These are phyloP conservation scores for Pestalotiopsis sp. DNA, from an alignment of 2,329 filamentous ascomycete genomes.

Conservation along the genomic window DNA sequence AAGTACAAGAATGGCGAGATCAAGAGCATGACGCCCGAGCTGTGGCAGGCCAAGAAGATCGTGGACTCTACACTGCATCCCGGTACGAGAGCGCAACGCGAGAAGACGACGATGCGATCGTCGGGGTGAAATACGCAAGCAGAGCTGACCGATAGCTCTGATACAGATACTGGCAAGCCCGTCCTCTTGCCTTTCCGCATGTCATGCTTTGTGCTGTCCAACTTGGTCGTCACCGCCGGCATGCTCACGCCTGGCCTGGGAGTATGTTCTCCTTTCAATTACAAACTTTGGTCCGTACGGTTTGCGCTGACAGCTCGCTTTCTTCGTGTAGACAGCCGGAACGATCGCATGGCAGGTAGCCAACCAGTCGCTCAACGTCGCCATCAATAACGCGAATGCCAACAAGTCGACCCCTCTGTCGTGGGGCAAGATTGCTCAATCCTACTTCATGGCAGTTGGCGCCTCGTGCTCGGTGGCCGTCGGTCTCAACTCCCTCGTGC, in stretches of 20 bases:
- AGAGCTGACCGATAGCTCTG: conserved; percentile 10
- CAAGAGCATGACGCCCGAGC: conserved; percentile 79
- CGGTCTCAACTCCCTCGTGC: conserved; percentile 87
- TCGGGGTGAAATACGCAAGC: background rate
- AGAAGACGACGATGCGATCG: background rate
- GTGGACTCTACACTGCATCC: conserved; percentile 96
- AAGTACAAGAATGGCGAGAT: conserved; percentile 86
- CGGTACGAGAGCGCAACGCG: conserved; percentile 55
- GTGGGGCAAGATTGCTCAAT: conserved; percentile 78
- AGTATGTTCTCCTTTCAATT: conserved; percentile 49
- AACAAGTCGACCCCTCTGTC: conserved; percentile 95
- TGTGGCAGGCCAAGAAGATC: conserved; percentile 96
- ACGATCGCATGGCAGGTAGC: conserved; percentile 93
- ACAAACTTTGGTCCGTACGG: background rate
- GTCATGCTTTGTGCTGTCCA: conserved; percentile 93
- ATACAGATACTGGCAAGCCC: conserved; percentile 82
- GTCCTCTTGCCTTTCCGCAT: conserved; percentile 96
- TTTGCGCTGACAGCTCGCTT: conserved; percentile 14
- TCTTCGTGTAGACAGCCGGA: conserved; percentile 64
- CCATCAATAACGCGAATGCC: conserved; percentile 95
- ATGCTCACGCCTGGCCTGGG: conserved; percentile 92
- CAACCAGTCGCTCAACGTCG: conserved; percentile 97
- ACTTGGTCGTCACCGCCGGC: conserved; percentile 90
- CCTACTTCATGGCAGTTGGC: conserved; percentile 88
- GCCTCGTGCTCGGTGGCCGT: conserved; percentile 94